Conservation (phyloP, 139 green algal genomes). For the Chlamydomonas applanata region DNA sequence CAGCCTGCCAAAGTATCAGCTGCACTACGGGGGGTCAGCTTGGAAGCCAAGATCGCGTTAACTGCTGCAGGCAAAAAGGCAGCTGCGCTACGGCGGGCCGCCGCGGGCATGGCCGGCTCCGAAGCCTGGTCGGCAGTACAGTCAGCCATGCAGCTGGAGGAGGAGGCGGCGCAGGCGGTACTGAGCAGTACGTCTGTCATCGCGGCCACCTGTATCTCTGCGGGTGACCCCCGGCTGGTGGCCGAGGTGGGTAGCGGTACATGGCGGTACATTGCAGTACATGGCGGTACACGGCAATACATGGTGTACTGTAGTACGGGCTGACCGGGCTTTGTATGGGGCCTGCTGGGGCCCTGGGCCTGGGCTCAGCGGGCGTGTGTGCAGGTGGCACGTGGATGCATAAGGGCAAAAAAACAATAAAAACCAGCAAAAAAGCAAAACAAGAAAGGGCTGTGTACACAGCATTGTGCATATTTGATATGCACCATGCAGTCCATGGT, state of each 20-base stretch:
- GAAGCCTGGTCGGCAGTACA: conserved; percentile 15
- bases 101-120: conserved; percentile 11
- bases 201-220: conserved; percentile 48
- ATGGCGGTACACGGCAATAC: too few species aligned
- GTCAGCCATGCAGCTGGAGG: conserved; percentile 44
- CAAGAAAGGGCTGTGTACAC: too few species aligned
- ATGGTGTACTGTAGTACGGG: too few species aligned
- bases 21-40: conserved; percentile 28
- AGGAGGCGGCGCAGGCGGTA: conserved; percentile 44
- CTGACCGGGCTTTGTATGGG: too few species aligned
- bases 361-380: too few species aligned
- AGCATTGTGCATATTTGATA: too few species aligned
- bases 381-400: background rate
- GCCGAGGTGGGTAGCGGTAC: background rate
- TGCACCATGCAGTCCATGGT: too few species aligned
- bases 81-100: conserved; percentile 21
- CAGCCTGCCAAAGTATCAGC: conserved; percentile 51
- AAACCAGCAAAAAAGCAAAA: too few species aligned
- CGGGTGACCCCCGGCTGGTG: conserved; percentile 34
- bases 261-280: too few species aligned
- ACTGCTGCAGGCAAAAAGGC: conserved; percentile 43
- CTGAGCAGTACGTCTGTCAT: conserved; percentile 48
- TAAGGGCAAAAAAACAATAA: too few species aligned
- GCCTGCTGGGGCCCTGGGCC: too few species aligned
- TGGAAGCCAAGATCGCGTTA: conserved; percentile 47